Conservation (phyloP, 495 filamentous ascomycete species). For the Tuber melanosporum region DNA sequence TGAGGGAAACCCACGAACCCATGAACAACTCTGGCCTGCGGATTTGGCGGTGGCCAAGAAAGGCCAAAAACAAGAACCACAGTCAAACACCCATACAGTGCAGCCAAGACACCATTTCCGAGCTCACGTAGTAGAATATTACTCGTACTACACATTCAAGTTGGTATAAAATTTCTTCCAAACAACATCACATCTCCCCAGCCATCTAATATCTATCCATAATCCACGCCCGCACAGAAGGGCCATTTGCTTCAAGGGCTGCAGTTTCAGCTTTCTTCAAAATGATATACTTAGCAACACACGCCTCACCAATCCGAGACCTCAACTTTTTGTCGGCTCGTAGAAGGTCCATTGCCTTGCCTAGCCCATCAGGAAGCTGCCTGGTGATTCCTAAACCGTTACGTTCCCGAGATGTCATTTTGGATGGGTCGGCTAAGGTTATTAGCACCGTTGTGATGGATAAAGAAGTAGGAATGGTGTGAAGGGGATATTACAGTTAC, state of each 20-base stretch:
- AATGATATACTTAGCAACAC: constrained; percentile 55
- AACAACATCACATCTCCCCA: constrained; percentile 20
- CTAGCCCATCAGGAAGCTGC: constrained; percentile 51
- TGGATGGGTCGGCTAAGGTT: constrained; percentile 48
- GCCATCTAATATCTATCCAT: constrained; percentile 53
- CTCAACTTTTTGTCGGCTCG: constrained; percentile 46
- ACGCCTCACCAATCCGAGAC: constrained; percentile 48
- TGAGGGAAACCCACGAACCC: neutral
- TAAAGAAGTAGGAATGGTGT: neutral
- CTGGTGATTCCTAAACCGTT: constrained; percentile 50
- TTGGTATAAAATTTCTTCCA: neutral
- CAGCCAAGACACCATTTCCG: neutral
- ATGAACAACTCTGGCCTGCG: neutral
- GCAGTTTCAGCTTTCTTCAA: constrained; percentile 55
- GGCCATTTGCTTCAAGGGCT: constrained; percentile 43
- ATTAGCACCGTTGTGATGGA: neutral
- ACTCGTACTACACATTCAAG: neutral
- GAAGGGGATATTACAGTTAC: constrained; percentile 4
- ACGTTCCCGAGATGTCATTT: constrained; percentile 49
- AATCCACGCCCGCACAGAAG: constrained; percentile 53
- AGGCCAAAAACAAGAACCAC: neutral
- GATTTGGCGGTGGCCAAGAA: neutral
- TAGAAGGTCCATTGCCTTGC: constrained; percentile 51
- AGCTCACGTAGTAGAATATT: neutral
- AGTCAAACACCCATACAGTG: neutral